These are phyloP conservation scores for Thuja plicata DNA, from an alignment of 83 land plant genomes.

Conservation along the genomic window DNA sequence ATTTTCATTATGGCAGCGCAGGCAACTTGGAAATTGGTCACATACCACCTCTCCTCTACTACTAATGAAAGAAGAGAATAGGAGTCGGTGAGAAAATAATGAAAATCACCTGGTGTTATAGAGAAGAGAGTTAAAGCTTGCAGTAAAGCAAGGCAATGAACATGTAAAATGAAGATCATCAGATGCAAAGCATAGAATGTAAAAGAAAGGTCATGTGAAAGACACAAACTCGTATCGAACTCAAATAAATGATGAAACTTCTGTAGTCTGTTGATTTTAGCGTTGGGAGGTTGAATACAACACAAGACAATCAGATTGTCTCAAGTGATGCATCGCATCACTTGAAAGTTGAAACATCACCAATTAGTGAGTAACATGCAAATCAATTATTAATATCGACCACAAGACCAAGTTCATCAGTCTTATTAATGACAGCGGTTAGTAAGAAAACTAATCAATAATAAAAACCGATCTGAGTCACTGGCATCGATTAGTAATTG, in stretches of 20 bases:
- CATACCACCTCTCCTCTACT: neutral
- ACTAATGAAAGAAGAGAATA: neutral
- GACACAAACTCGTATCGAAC: neutral
- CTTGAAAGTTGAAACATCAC: too few species aligned
- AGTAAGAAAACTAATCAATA: too few species aligned
- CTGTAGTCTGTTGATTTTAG: too few species aligned
- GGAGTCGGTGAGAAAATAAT: neutral
- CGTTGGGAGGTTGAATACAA: too few species aligned
- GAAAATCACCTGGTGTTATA: neutral
- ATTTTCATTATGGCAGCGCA: neutral
- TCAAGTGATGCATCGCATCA: too few species aligned
- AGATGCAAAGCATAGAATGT: neutral
- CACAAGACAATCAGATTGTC: too few species aligned
- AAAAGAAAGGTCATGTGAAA: neutral
- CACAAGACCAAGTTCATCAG: too few species aligned
- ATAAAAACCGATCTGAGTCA: too few species aligned
- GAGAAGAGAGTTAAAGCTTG: neutral
- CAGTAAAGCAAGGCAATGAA: neutral
- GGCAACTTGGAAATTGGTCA: neutral
- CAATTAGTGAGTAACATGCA: too few species aligned
- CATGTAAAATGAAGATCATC: neutral
- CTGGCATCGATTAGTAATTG: too few species aligned
- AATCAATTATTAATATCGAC: too few species aligned
- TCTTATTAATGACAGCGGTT: too few species aligned
- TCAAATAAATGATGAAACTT: neutral